Conservation (phyloP, 495 filamentous ascomycete species). For the Annulohypoxylon maeteangense region DNA sequence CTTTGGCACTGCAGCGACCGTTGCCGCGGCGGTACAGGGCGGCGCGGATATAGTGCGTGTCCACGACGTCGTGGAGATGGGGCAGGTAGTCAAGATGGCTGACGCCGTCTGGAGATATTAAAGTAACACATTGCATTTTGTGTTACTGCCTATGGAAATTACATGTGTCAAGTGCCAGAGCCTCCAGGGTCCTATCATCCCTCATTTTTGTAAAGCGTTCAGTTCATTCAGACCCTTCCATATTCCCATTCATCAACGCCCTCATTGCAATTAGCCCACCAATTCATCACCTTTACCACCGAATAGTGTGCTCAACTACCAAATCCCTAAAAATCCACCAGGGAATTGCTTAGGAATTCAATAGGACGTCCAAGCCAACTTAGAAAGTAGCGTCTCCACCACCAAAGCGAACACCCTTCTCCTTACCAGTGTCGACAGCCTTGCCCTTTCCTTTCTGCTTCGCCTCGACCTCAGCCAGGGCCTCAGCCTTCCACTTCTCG, state of each 20-base stretch:
- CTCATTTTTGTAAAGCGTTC: background rate
- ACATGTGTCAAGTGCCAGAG: background rate
- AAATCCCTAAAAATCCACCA: background rate
- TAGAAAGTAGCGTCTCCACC: background rate
- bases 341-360: background rate
- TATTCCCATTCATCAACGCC: background rate
- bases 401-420: background rate
- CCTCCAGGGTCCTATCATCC: no score
- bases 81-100: slow-evolving; percentile 84
- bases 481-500: slow-evolving; percentile 18
- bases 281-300: background rate
- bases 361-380: background rate
- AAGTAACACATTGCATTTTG: background rate
- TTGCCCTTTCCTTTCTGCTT: background rate
- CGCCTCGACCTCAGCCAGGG: background rate
- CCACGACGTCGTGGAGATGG: slow-evolving; percentile 94
- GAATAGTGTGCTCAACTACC: background rate
- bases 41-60: slow-evolving; percentile 95
- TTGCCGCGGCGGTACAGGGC: slow-evolving; percentile 86
- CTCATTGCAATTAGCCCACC: background rate
- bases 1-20: slow-evolving; percentile 90
- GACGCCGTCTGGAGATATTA: slow-evolving; percentile 84
- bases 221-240: background rate
- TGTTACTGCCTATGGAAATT: background rate
- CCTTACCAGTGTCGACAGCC: background rate